These are phyloP conservation scores for Chenopodium album DNA, from an alignment of 148 eudicot genomes.

Conservation along the genomic window DNA sequence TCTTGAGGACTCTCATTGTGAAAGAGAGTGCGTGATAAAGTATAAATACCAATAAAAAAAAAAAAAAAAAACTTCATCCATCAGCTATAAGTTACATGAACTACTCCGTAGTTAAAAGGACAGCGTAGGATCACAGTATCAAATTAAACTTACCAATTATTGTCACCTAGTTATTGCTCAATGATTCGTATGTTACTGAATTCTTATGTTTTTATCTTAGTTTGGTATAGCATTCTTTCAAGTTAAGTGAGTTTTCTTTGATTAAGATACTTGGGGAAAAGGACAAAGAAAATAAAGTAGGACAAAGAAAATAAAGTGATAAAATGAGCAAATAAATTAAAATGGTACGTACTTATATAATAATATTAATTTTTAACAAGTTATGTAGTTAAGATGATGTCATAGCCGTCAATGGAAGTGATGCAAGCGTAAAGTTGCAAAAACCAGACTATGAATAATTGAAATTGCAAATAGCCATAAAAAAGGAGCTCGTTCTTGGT, in stretches of 20 bases:
- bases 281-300: neutral
- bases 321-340: neutral
- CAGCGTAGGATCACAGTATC: too few relatives aligned
- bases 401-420: neutral
- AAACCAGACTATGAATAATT: neutral
- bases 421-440: neutral
- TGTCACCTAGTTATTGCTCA: too few relatives aligned
- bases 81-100: too few relatives aligned
- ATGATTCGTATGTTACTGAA: too few relatives aligned
- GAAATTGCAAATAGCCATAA: neutral
- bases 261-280: neutral
- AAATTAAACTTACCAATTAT: too few relatives aligned
- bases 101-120: too few relatives aligned
- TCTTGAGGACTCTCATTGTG: too few relatives aligned
- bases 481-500: neutral
- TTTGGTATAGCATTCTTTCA: neutral
- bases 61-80: too few relatives aligned
- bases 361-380: too few relatives aligned
- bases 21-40: too few relatives aligned
- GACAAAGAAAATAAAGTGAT: neutral
- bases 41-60: too few relatives aligned
- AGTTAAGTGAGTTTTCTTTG: neutral
- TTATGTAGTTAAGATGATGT: neutral
- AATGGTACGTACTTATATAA: neutral
- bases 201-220: neutral